Evolutionary conservation across 202 grass and related monocot genomes (phyloP).

Genomic region (Zizania palustris): DNA sequence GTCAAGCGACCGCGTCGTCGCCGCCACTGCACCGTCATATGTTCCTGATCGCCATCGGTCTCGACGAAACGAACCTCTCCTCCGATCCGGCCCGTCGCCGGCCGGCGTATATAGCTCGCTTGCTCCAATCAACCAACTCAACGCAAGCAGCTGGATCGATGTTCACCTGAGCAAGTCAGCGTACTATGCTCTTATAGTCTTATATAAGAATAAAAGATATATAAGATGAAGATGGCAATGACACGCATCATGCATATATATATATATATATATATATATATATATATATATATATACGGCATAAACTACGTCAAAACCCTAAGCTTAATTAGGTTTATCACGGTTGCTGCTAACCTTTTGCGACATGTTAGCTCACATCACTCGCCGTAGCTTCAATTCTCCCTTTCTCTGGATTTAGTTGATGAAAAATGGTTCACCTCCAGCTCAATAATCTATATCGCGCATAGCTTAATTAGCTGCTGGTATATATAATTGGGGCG

Average conservation of each 20-base stretch:
- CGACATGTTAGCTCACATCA: slow-evolving; percentile 33
- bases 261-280: too few species aligned
- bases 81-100: not conserved
- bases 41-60: slow-evolving; percentile 54
- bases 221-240: not conserved
- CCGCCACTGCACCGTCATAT: slow-evolving; percentile 35
- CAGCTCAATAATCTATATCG: slow-evolving; percentile 21
- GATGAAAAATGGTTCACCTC: slow-evolving; percentile 10
- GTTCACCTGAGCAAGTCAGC: too few species aligned
- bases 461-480: too few species aligned
- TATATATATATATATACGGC: not conserved
- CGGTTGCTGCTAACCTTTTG: too few species aligned
- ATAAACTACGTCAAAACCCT: slow-evolving; percentile 7
- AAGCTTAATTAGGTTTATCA: too few species aligned
- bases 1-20: slow-evolving; percentile 54
- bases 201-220: too few species aligned
- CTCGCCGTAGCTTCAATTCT: slow-evolving; percentile 19
- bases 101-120: not conserved
- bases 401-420: not conserved
- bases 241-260: not conserved
- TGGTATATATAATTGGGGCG: slow-evolving; percentile 9
- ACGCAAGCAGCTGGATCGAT: too few species aligned
- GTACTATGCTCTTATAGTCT: too few species aligned
- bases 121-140: not conserved
- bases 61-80: not conserved